A percentile compares a stretch with the other conserved stretches of the same genome.
Evolutionary conservation across 805 yeast species (phyloP).

Genomic region (Priceomyces carsonii): DNA sequence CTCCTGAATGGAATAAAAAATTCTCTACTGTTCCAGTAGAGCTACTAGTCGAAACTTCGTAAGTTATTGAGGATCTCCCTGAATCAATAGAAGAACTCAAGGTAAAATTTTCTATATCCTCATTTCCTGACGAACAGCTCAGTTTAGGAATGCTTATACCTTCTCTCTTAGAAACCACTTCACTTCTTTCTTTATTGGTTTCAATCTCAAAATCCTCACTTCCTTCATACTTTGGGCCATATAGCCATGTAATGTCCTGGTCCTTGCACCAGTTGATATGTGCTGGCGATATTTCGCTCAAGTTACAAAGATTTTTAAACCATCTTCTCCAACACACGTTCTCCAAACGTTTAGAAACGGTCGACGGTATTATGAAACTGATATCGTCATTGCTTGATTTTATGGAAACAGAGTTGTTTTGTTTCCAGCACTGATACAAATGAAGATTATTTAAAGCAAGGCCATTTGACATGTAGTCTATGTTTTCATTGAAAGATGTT

Average conservation of each 20-base stretch:
- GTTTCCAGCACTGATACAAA: slow-evolving; percentile 26
- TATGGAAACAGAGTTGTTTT: slow-evolving; percentile 17
- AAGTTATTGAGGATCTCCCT: background rate
- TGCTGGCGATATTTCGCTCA: slow-evolving; percentile 40
- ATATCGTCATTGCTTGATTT: slow-evolving; percentile 19
- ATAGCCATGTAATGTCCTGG: slow-evolving; percentile 55
- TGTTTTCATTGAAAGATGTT: slow-evolving; percentile 19
- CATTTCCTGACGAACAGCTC: background rate
- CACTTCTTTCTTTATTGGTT: background rate
- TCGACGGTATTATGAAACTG: slow-evolving; percentile 18
- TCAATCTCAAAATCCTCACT: slow-evolving; percentile 2
- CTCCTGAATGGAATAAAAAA: slow-evolving; percentile 1
- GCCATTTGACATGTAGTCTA: slow-evolving; percentile 28
- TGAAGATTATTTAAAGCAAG: slow-evolving; percentile 13
- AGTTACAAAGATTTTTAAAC: slow-evolving; percentile 27
- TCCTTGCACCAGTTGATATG: slow-evolving; percentile 55
- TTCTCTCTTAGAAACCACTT: background rate
- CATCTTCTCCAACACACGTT: slow-evolving; percentile 44
- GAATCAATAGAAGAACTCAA: slow-evolving; percentile 5
- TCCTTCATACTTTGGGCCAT: slow-evolving; percentile 45
- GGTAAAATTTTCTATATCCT: background rate
- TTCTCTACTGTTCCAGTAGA: background rate
- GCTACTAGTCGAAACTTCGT: background rate
- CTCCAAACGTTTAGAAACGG: slow-evolving; percentile 26
- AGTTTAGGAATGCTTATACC: slow-evolving; percentile 1